These are phyloP conservation scores for Acephala macrosclerotiorum DNA, from an alignment of 2,329 filamentous ascomycete genomes.

Conservation along the genomic window DNA sequence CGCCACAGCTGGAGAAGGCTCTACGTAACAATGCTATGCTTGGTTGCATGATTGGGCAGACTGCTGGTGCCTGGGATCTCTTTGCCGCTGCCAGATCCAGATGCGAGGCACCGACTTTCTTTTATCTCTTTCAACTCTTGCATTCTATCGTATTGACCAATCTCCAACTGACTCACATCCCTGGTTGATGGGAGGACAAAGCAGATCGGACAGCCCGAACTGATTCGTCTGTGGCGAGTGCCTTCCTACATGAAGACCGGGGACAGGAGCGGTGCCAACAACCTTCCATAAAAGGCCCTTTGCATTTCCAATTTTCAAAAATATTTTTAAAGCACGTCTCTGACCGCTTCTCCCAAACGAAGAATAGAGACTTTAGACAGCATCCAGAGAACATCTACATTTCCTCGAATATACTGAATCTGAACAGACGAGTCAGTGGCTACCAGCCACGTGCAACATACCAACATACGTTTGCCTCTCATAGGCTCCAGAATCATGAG, in stretches of 20 bases:
- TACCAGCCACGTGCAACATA: constrained; percentile 1
- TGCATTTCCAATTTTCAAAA: neutral
- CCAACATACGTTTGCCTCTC: constrained; percentile 14
- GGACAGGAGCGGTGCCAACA: constrained; percentile 11
- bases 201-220: neutral
- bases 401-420: neutral
- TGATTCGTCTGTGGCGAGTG: constrained; percentile 4
- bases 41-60: neutral
- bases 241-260: constrained; percentile 1
- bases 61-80: constrained; percentile 8
- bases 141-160: neutral
- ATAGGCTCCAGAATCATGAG: constrained; percentile 23
- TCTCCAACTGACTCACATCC: constrained; percentile 14
- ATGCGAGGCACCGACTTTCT: neutral
- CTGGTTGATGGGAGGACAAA: neutral
- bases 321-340: neutral
- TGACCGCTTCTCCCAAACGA: neutral
- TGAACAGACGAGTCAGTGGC: constrained; percentile 3
- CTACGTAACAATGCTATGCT: neutral
- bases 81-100: neutral
- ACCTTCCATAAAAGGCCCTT: constrained; percentile 11
- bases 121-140: neutral
- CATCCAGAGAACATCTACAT: neutral
- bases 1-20: neutral
- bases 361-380: neutral